These are phyloP conservation scores for Moricandia arvensis DNA, from an alignment of 345 rosid genomes.

Conservation along the genomic window DNA sequence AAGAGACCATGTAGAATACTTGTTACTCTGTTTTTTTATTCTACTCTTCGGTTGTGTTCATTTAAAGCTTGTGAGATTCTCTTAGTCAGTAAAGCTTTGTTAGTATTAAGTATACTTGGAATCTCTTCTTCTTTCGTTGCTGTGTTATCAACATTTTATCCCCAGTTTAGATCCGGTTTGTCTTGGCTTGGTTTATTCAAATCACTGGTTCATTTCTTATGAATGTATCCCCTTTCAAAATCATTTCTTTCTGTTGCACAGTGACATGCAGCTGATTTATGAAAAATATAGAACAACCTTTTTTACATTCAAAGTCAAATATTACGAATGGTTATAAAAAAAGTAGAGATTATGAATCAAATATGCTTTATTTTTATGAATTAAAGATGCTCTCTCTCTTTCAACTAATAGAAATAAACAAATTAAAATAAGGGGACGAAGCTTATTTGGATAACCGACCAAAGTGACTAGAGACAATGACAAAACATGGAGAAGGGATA, in stretches of 20 bases:
- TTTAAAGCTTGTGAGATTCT: slow-evolving; percentile 22
- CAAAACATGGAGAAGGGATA: background rate
- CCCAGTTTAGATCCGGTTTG: slow-evolving; percentile 11
- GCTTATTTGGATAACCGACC: background rate
- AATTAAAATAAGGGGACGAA: background rate
- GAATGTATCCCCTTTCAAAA: no score
- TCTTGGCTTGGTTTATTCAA: background rate
- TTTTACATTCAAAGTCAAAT: background rate
- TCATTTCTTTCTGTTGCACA: no score
- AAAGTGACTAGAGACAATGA: slow-evolving; percentile 5
- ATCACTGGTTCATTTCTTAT: no score
- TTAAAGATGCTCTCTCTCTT: background rate
- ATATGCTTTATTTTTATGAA: background rate
- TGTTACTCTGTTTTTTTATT: slow-evolving; percentile 20
- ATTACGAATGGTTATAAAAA: background rate
- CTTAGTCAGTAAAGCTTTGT: slow-evolving; percentile 29
- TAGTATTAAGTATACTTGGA: slow-evolving; percentile 23
- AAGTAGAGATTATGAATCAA: background rate
- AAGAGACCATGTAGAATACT: slow-evolving; percentile 47
- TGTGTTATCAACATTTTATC: slow-evolving; percentile 1
- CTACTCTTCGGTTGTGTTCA: slow-evolving; percentile 29
- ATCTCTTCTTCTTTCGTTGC: slow-evolving; percentile 6
- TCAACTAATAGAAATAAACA: background rate
- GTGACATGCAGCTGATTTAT: no score
- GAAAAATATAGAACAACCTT: no score